Conservation (phyloP, 1,139 yeast genomes). For the Taphrina wiesneri region DNA sequence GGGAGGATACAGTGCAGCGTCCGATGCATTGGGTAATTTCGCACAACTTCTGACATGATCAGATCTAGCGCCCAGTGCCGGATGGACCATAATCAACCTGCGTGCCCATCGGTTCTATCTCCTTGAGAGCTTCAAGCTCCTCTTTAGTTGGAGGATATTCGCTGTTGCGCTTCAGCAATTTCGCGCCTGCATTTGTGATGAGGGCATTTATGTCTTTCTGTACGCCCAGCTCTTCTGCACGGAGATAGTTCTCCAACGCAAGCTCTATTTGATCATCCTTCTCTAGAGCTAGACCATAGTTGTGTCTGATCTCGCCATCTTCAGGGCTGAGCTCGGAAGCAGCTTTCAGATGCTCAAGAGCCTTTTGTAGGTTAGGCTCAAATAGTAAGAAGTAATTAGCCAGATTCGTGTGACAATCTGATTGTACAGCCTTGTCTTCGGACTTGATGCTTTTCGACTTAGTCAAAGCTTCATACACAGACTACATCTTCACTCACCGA, state of each 20-base stretch:
- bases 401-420: slow-evolving; percentile 31
- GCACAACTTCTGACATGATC: background rate
- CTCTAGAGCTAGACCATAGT: slow-evolving; percentile 32
- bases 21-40: slow-evolving; percentile 37
- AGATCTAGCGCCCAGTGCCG: slow-evolving; percentile 10
- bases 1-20: slow-evolving; percentile 85
- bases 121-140: slow-evolving; percentile 6
- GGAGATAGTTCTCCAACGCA: slow-evolving; percentile 28
- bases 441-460: background rate
- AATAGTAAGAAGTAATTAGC: slow-evolving; percentile 25
- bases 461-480: background rate
- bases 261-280: slow-evolving; percentile 27
- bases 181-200: slow-evolving; percentile 28
- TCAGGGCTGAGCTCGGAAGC: slow-evolving; percentile 22
- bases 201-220: slow-evolving; percentile 19
- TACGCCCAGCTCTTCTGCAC: slow-evolving; percentile 29
- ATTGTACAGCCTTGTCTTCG: slow-evolving; percentile 7
- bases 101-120: slow-evolving; percentile 32
- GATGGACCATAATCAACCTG: slow-evolving; percentile 23
- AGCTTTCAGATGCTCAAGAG: slow-evolving; percentile 17
- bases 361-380: slow-evolving; percentile 10
- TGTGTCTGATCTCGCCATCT: slow-evolving; percentile 27
- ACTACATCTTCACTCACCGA: background rate
- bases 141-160: slow-evolving; percentile 21
- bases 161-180: slow-evolving; percentile 18